Base-by-base conservation (phyloP, 148 eudicot species). In the Vaccinium corymbosum region DNA sequence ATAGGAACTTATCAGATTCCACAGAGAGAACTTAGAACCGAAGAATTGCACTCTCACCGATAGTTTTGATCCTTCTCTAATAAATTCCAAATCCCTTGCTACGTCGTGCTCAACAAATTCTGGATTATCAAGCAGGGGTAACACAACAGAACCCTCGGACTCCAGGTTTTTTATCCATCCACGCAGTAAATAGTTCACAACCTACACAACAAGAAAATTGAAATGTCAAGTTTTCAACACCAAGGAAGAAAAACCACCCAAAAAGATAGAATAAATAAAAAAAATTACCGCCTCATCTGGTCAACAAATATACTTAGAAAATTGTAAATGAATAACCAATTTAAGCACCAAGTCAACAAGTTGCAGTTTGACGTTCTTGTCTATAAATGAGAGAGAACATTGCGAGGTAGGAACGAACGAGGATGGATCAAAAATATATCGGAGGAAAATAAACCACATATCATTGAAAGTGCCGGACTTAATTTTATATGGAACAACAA, bases 111-210 rank as follows among this genome's bases (percentile, higher is more conserved):
- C 19, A 8, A 82, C 73, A 38, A 74, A 81, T 84, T 92, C 90
- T 16, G 84, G 59, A 71, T 87, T 86, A 79, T 94, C 97, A 46
- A 94, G 87, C 88, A 94, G 86, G 73, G 98, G 98, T 86, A 96
- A 83, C 84, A 86, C 89, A 76, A 88, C 89, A 35, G 87, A 88
- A 76, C 95, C 93, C 49, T 90, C 53, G 0, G 94, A 91, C 83
- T 96, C 98, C 25, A 93, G 57, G 85, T 84, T 95, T 75, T 73
- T 89, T 20, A 95, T 91, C 98, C 98, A 95, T 35, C 98, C 98
- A 1, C 95, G 92, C 53, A 95, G 89, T 82, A 95, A 84, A 87
- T 82, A 93, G 84, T 94, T 95, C 81, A 95, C 95, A 81, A 93
- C 93, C 98, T 95, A 90, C 79, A 80, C 35, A 79, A 55, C 50